Percentiles rank a stretch among this genome's conserved stretches.
These are phyloP conservation scores for Aureobasidium sp. DNA, from an alignment of 2,329 filamentous ascomycete species.

Conservation along the genomic window DNA sequence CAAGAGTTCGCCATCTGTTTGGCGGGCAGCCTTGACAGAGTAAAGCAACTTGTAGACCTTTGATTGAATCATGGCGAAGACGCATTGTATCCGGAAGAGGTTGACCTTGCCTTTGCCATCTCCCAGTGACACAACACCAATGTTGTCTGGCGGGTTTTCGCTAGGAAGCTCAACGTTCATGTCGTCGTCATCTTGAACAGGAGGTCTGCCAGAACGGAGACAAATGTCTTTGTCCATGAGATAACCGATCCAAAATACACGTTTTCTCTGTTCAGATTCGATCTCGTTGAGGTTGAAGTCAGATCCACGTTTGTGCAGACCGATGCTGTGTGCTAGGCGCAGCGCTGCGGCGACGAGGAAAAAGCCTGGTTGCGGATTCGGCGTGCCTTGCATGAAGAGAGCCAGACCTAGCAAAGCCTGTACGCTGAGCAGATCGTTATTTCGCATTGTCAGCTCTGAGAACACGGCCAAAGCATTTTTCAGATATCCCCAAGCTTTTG, in stretches of 20 bases:
- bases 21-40: slow-evolving; percentile 83
- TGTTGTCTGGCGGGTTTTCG: slow-evolving; percentile 82
- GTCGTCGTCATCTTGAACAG: slow-evolving; percentile 67
- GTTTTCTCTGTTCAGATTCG: slow-evolving; percentile 83
- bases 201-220: slow-evolving; percentile 63
- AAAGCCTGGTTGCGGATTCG: slow-evolving; percentile 91
- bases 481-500: slow-evolving; percentile 89
- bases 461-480: slow-evolving; percentile 96
- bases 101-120: slow-evolving; percentile 92
- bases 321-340: slow-evolving; percentile 84
- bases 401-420: slow-evolving; percentile 92
- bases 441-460: slow-evolving; percentile 88
- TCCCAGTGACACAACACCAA: slow-evolving; percentile 85
- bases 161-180: slow-evolving; percentile 97
- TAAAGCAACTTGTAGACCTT: slow-evolving; percentile 91
- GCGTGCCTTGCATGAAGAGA: slow-evolving; percentile 89
- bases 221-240: slow-evolving; percentile 68
- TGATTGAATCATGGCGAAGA: slow-evolving; percentile 85
- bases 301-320: slow-evolving; percentile 85
- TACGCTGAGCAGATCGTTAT: slow-evolving; percentile 89
- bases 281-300: slow-evolving; percentile 90
- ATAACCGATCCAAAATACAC: slow-evolving; percentile 72
- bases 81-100: slow-evolving; percentile 85
- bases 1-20: slow-evolving; percentile 84
- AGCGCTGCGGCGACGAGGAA: slow-evolving; percentile 87